Conservation (phyloP, 139 green algal species). For the Coelastrella sp. region DNA sequence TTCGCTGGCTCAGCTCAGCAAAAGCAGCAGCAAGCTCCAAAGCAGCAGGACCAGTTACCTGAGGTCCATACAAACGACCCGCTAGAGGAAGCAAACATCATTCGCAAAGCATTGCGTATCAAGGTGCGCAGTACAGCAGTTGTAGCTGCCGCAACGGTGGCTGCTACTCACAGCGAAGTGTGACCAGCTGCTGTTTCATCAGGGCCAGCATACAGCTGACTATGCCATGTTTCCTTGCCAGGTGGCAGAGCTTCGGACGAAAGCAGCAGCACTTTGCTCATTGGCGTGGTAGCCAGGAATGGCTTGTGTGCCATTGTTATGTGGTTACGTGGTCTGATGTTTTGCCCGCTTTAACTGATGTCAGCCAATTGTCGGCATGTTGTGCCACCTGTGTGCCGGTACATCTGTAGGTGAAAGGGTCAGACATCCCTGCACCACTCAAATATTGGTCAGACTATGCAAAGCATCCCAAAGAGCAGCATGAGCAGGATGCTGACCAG, state of each 20-base stretch:
- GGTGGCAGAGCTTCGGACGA: no score
- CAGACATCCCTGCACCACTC: slow-evolving; percentile 7
- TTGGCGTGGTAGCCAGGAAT: no score
- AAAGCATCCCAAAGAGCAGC: slow-evolving; percentile 15
- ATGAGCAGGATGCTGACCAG: slow-evolving; percentile 2
- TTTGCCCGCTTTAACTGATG: neutral
- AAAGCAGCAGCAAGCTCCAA: neutral
- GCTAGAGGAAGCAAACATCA: slow-evolving; percentile 74
- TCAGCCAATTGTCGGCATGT: no score
- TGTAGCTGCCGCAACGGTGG: neutral
- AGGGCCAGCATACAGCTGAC: no score
- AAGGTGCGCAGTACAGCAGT: slow-evolving; percentile 49
- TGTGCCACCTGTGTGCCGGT: no score
- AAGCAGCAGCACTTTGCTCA: no score
- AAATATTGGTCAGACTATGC: slow-evolving; percentile 21
- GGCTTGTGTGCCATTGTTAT: no score
- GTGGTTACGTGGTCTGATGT: neutral
- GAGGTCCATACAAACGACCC: slow-evolving; percentile 65
- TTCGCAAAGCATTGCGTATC: slow-evolving; percentile 80
- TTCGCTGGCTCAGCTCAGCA: slow-evolving; percentile 31
- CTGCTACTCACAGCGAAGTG: neutral
- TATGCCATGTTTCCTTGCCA: no score
- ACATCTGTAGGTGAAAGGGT: slow-evolving; percentile 15
- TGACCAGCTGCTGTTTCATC: no score
- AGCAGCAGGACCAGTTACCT: slow-evolving; percentile 39